phyloP scores from a whole-genome alignment of 2,329 filamentous ascomycete species.

The Davidsoniella eucalypti region DNA sequence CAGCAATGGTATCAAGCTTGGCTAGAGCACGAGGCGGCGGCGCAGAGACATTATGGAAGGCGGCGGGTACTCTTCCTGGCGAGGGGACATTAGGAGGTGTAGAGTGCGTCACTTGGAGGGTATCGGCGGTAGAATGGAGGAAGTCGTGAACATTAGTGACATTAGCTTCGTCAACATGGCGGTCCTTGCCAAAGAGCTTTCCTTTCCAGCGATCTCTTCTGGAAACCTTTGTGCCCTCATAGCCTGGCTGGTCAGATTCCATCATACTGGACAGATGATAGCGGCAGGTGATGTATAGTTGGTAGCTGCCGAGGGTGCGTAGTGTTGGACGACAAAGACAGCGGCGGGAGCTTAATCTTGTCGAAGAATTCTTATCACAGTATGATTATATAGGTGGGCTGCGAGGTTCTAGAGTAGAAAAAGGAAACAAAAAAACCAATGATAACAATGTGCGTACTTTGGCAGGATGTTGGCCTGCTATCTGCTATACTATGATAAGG shows the following conservation, averaged over 20 bases:
- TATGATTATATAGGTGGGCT: not conserved
- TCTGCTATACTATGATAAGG: not conserved
- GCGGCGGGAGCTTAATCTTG: conserved; percentile 2
- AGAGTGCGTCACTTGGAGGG: conserved; percentile 35
- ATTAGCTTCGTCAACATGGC: conserved; percentile 21
- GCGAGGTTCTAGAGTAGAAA: not conserved
- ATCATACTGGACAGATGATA: conserved; percentile 4
- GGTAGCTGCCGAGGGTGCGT: not conserved
- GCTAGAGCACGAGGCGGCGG: conserved; percentile 16
- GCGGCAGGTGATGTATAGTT: not conserved
- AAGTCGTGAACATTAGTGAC: conserved; percentile 40
- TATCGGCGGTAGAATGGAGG: conserved; percentile 37
- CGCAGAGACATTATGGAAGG: conserved; percentile 15
- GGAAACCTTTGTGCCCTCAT: conserved; percentile 32
- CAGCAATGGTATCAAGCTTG: conserved; percentile 39
- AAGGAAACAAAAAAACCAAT: not conserved
- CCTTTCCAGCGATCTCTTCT: conserved; percentile 44
- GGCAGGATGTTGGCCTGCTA: not conserved
- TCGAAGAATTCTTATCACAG: not conserved
- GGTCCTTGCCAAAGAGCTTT: conserved; percentile 38
- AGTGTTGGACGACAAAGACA: not conserved
- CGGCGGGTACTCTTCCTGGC: conserved; percentile 21
- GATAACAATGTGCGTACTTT: not conserved
- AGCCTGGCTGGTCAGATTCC: conserved; percentile 16
- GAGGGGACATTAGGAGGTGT: conserved; percentile 17